Percentiles rank a stretch among this genome's conserved stretches.
These are phyloP conservation scores for Scleromitrula shiraiana DNA, from an alignment of 2,329 filamentous ascomycete species.

Conservation along the genomic window DNA sequence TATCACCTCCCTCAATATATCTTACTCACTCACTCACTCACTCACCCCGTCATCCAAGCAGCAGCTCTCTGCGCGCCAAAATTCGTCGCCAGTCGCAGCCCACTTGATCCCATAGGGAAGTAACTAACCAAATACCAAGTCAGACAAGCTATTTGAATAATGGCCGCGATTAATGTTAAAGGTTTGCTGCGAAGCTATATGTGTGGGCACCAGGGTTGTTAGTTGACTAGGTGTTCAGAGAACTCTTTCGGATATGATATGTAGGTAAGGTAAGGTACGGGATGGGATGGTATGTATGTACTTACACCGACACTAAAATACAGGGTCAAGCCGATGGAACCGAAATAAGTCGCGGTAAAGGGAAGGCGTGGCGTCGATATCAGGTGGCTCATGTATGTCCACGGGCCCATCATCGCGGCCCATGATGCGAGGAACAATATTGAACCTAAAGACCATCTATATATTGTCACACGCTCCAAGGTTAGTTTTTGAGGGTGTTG, in stretches of 20 bases:
- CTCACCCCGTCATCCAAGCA: constrained; percentile 78
- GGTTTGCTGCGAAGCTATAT: constrained; percentile 71
- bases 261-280: no score
- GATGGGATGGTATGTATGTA: no score
- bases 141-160: constrained; percentile 76
- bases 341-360: constrained; percentile 92
- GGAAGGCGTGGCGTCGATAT: constrained; percentile 77
- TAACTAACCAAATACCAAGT: constrained; percentile 95
- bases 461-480: constrained; percentile 26
- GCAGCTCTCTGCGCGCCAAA: constrained; percentile 80
- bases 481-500: constrained; percentile 19
- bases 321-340: constrained; percentile 79
- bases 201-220: no score
- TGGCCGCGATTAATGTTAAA: constrained; percentile 75
- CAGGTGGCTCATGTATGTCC: constrained; percentile 75
- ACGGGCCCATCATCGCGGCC: constrained; percentile 87
- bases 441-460: constrained; percentile 94
- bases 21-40: no score
- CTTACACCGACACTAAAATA: constrained; percentile 90
- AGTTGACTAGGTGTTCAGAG: no score
- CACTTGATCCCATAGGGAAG: constrained; percentile 91
- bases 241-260: no score
- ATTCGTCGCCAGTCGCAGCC: constrained; percentile 75
- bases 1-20: no score
- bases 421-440: constrained; percentile 85